A percentile compares a stretch with the other conserved stretches of the same genome.
These are phyloP conservation scores for Thelonectria rubi DNA, from an alignment of 2,329 filamentous ascomycete species.

Conservation along the genomic window DNA sequence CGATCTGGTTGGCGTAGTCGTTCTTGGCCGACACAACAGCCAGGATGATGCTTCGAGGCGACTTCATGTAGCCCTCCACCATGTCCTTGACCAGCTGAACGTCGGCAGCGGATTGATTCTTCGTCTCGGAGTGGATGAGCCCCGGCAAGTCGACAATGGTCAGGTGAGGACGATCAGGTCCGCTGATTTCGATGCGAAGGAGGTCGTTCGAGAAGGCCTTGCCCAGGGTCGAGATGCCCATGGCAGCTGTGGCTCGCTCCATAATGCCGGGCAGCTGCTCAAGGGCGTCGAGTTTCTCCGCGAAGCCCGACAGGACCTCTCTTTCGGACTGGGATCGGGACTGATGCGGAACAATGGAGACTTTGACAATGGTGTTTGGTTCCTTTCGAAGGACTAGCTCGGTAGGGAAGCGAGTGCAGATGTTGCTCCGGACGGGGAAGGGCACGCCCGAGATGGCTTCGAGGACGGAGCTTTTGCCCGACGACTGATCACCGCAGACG, in stretches of 20 bases:
- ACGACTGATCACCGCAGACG: conserved; percentile 68
- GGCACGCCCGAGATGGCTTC: conserved; percentile 69
- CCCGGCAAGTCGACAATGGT: conserved; percentile 70
- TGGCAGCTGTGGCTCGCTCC: conserved; percentile 53
- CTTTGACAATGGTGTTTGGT: conserved; percentile 43
- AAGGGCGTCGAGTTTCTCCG: conserved; percentile 24
- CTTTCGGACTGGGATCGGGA: conserved; percentile 39
- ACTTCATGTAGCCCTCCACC: conserved; percentile 65
- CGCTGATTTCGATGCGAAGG: conserved; percentile 59
- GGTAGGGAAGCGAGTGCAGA: conserved; percentile 70
- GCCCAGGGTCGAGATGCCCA: conserved; percentile 56
- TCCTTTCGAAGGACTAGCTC: conserved; percentile 63
- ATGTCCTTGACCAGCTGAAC: conserved; percentile 57
- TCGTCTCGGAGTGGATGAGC: conserved; percentile 59
- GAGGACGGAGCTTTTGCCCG: conserved; percentile 71
- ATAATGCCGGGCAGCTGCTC: conserved; percentile 45
- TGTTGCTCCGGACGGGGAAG: conserved; percentile 66
- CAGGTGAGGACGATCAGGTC: conserved; percentile 60
- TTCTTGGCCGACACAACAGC: conserved; percentile 66
- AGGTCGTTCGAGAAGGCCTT: conserved; percentile 57
- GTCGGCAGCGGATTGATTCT: conserved; percentile 56
- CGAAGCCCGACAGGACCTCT: conserved; percentile 40
- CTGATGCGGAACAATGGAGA: conserved; percentile 47
- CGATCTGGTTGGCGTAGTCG: conserved; percentile 67
- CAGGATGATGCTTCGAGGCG: conserved; percentile 66